Base-by-base conservation (phyloP, 2,329 filamentous ascomycete species). In the Cadophora gregata region DNA sequence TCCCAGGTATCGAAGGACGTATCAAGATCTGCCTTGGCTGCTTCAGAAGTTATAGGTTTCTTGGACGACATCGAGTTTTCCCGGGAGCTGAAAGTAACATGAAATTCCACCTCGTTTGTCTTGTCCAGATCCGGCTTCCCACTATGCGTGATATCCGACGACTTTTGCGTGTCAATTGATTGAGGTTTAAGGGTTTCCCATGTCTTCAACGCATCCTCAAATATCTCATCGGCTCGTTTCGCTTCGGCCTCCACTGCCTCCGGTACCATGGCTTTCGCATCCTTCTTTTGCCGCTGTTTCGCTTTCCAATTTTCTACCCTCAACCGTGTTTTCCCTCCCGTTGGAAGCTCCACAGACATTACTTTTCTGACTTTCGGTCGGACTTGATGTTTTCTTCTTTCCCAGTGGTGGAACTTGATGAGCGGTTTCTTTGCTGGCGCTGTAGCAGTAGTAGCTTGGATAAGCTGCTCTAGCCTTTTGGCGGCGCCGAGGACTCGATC, bases 401-500 rank as follows among this genome's bases (percentile, higher is more conserved):
- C 33, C 33, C n/a, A 25, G 42, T 25, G 3, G 3, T 10, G 25
- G 10, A 12, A 24, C 6, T 36, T 31, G n/a, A 36, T 16, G 2
- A 36, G 9, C 16, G 14, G 59, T 3, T n/a, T 31, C 31, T 48
- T 31, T 56, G 25, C 33, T 10, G 24, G 51, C 24, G 21, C 27
- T 21, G 38, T 6, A 24, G 21, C 7, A 42, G 38, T 25, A 60
- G 31, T 5, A 19, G 29, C 16, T 31, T 48, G n/a, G 19, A 38
- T 10, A 51, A 68, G 36, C n/a, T 65, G 64, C 25, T 67, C 63
- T 8, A 73, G 38, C 16, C 60, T 75, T 62, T 81, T 80, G 6
- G 89, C 90, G 65, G 88, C 81, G 1, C 80, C 77, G 4, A 94
- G 80, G 27, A 94, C 79, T 47, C 86, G 79, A 24, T 83, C 81